Conservation (phyloP, 2,329 filamentous ascomycete genomes). For the Alternaria angustiovoidea region DNA sequence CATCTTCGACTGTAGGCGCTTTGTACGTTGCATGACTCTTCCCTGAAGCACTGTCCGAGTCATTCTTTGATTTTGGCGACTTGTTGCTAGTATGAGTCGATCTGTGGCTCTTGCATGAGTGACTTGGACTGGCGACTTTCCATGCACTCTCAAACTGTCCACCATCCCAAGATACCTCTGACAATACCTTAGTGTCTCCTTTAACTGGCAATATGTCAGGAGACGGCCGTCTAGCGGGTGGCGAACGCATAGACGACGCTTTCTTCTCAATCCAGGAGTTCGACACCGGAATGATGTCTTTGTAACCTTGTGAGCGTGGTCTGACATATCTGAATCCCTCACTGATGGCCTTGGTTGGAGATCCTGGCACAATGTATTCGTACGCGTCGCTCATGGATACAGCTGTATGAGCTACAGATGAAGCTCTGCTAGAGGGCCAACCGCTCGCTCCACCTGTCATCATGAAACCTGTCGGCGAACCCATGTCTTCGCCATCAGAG, state of each 20-base stretch:
- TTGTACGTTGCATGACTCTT: conserved; percentile 31
- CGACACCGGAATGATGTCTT: not conserved
- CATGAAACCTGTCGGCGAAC: conserved; percentile 31
- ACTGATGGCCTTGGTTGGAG: not conserved
- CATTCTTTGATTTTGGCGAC: not conserved
- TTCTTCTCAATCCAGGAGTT: not conserved
- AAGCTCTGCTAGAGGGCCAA: conserved; percentile 18
- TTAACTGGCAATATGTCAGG: conserved; percentile 14
- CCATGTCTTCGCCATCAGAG: conserved; percentile 3
- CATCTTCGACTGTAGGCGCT: conserved; percentile 34
- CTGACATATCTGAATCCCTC: conserved; percentile 4
- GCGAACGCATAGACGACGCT: not conserved
- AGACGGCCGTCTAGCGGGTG: not conserved
- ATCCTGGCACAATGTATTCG: not conserved
- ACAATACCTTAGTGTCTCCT: not conserved
- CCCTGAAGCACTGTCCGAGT: conserved; percentile 9
- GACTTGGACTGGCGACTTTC: conserved; percentile 4
- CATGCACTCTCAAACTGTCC: not conserved
- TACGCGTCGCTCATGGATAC: not conserved
- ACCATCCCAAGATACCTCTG: conserved; percentile 2
- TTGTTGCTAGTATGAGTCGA: not conserved
- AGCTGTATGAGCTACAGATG: not conserved
- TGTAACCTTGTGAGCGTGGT: not conserved
- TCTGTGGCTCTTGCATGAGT: conserved; percentile 1
- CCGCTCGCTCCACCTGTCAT: conserved; percentile 30